Evolutionary conservation across 225 moss, liverwort and hornwort species (phyloP), one percentile per base, ranked within the genome.

Genomic region (Straminergon stramineum): DNA sequence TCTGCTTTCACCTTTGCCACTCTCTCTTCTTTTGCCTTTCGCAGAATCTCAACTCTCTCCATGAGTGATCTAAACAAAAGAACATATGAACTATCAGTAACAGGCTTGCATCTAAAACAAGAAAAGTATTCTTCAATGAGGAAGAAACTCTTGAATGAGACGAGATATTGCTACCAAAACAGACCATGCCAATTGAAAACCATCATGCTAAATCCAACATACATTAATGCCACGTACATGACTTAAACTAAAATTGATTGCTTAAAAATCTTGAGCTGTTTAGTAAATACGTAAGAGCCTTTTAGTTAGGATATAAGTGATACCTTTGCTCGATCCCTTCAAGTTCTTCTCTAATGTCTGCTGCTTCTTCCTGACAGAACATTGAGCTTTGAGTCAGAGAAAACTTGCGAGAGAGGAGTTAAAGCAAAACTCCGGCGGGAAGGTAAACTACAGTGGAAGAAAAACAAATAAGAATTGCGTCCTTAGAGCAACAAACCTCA

Each of bases 291-390:
- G 18, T 39, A 39, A 80, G 62, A 64, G 43, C 13, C 23, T 52
- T 74, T 2, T 21, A 79, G 23, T 56, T 45, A 80, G 64, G n/a
- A 89, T 66, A 77, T 37, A 69, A 69, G 55, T 69, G 28, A 81
- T 93, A 94, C 94, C 92, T 91, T 87, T 94, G 94, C 91, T 94
- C 92, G 81, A 94, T 91, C 87, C 84, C 93, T 78, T 94, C 92
- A 65, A 90, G 88, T 78, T 91, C 93, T 89, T 93, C 93, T 90
- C 94, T 92, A 9, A 91, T 93, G 91, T 93, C 93, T 41, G 94
- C 92, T 83, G 94, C 94, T 87, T 93, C 94, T 90, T 93, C 93
- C 94, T 93, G 93, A 83, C 67, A 93, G 19, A 45, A 83, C 74
- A 88, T 55, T 85, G 37, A 66, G 37, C 31, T 67, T 89, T 55